Conservation (phyloP, 2,329 filamentous ascomycete species). For the Paracamarosporium sp. region DNA sequence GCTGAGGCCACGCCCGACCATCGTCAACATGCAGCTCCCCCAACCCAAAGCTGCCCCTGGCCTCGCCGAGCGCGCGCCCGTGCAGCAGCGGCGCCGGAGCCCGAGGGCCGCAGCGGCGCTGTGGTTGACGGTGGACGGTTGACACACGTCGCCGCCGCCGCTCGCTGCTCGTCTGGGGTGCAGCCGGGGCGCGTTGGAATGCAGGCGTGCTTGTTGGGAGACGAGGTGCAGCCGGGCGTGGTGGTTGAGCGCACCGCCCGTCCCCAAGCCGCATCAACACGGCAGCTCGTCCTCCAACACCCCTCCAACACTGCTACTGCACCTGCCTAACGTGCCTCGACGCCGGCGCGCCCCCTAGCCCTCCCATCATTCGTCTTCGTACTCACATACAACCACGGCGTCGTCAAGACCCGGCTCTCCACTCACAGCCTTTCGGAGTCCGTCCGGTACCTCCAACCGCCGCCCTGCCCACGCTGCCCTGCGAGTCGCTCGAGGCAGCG, state of each 20-base stretch:
- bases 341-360: neutral
- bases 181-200: neutral
- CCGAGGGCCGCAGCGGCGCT: neutral
- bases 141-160: too few species aligned
- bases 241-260: constrained; percentile 3
- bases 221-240: neutral
- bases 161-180: too few species aligned
- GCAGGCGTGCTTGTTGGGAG: neutral
- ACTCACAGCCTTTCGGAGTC: constrained; percentile 10
- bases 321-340: neutral
- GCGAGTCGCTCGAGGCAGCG: neutral
- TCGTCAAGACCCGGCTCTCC: constrained; percentile 7
- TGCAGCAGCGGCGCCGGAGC: constrained; percentile 17
- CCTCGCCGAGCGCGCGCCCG: constrained; percentile 21
- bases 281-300: too few species aligned
- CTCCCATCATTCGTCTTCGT: constrained; percentile 2
- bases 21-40: constrained; percentile 25
- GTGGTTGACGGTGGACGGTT: too few species aligned
- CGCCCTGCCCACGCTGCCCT: neutral
- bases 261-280: too few species aligned
- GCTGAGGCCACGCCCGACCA: constrained; percentile 37
- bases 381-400: neutral
- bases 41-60: constrained; percentile 25
- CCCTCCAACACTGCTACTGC: constrained; percentile 2
- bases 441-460: constrained; percentile 7